Base-by-base conservation (phyloP, 2,329 filamentous ascomycete species). In the Colletotrichum higginsianum region DNA sequence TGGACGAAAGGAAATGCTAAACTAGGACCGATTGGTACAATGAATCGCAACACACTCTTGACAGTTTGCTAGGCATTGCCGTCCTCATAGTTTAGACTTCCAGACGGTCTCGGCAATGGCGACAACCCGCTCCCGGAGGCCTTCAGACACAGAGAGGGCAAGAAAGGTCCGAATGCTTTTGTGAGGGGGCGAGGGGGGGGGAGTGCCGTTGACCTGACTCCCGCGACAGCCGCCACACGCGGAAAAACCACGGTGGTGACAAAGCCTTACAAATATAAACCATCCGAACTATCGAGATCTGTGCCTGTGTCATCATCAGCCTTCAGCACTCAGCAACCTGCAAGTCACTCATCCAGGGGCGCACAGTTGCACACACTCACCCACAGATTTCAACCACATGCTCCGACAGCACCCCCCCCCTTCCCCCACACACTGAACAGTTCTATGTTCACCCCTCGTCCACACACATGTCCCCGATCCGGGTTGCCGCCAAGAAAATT, bases 151-250 rank as follows among this genome's bases (percentile, higher is more conserved):
- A 60, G 58, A 60, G 58, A 49, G 44, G 58, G 58, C 26, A 69
- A 56, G 53, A 68, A 68, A 67, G 38, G 55, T 61, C 69, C 47
- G 69, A 55, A 38, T n/a, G 30, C 18, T 55, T 55, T 23, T 35
- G 30, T 35, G 30, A 64, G 58, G 60, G 69, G 60, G 69, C 60
- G 65, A 13, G 64, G 65, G 64, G 69, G 69, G 60, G 69, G 68
- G 65, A 13, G 52, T 68, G 55, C 47, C 26, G n/a, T 6, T 30
- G 7, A 26, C 40, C 21, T 46, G 52, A 35, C 15, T 60, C 40
- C 49, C 46, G 65, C 65, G 61, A 47, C 64, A 68, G 68, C 68
- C 65, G 68, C 68, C 65, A 23, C 58, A 68, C 52, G 65, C 53
- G 16, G 13, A 26, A 46, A 53, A 42, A 2, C 38, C 38, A 40